Percentiles rank a stretch among this genome's conserved stretches.
Evolutionary conservation across 2,329 filamentous ascomycete species (phyloP).

Genomic region (Penicillium sp.): DNA sequence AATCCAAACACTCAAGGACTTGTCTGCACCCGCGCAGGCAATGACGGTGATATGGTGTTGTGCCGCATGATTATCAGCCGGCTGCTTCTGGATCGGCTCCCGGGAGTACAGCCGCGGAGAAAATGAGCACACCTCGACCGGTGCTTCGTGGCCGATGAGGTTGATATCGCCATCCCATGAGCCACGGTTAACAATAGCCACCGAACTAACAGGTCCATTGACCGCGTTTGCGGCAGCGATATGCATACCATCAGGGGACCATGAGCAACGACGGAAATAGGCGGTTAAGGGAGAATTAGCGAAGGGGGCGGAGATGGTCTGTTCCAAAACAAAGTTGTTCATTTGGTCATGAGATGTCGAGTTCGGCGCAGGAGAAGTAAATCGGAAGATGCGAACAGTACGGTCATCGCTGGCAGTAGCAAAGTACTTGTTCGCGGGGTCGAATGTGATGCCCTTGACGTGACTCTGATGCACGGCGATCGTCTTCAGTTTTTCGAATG

Average conservation of each 20-base stretch:
- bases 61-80: conserved; percentile 37
- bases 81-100: conserved; percentile 60
- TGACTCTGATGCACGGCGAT: conserved; percentile 92
- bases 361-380: conserved; percentile 86
- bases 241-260: conserved; percentile 96
- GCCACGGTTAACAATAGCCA: conserved; percentile 90
- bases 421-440: conserved; percentile 98
- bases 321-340: conserved; percentile 93
- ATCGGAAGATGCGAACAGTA: conserved; percentile 94
- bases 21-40: conserved; percentile 94
- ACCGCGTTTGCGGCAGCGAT: conserved; percentile 96
- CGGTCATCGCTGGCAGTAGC: conserved; percentile 96
- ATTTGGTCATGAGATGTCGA: conserved; percentile 92
- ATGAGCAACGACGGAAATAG: conserved; percentile 94
- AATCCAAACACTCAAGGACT: conserved; percentile 95
- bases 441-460: conserved; percentile 98
- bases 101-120: conserved; percentile 84
- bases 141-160: conserved; percentile 93
- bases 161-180: conserved; percentile 97
- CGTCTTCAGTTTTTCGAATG: conserved; percentile 96
- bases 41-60: conserved; percentile 79
- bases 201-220: conserved; percentile 94
- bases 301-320: conserved; percentile 86
- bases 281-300: conserved; percentile 90
- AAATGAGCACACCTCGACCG: conserved; percentile 96